phyloP scores from a whole-genome alignment of 1,284 basidiomycete genomes.

The Xerocomus nothofagi region DNA sequence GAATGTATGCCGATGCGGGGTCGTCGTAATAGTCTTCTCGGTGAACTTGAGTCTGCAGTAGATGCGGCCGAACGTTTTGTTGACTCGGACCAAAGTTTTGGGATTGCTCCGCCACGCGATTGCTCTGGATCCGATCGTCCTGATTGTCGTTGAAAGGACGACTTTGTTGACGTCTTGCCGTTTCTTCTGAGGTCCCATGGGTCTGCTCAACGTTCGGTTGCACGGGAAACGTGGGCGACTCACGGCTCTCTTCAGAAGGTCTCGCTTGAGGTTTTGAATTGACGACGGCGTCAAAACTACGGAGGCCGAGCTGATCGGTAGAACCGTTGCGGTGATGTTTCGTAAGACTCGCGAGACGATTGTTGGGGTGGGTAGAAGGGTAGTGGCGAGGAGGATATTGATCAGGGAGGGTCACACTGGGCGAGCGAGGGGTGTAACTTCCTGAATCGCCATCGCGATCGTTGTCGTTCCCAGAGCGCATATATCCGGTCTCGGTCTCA shows the following conservation, averaged over 20 bases:
- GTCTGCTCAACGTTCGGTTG: constrained; percentile 19
- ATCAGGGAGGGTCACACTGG: constrained; percentile 57
- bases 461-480: constrained; percentile 33
- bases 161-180: constrained; percentile 20
- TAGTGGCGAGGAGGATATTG: constrained; percentile 30
- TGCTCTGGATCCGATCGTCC: constrained; percentile 21
- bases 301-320: constrained; percentile 61
- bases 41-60: constrained; percentile 31
- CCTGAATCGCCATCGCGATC: constrained; percentile 34
- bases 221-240: constrained; percentile 18
- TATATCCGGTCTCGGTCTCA: constrained; percentile 41
- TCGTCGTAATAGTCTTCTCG: constrained; percentile 46
- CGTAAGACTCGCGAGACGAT: constrained; percentile 23
- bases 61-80: constrained; percentile 23
- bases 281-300: constrained; percentile 53
- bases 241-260: constrained; percentile 31
- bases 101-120: constrained; percentile 19
- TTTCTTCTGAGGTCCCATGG: constrained; percentile 12
- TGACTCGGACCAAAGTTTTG: constrained; percentile 13
- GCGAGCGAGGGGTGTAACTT: constrained; percentile 73
- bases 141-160: constrained; percentile 19
- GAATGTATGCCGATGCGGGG: constrained; percentile 55
- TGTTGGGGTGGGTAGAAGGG: constrained; percentile 17
- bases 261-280: constrained; percentile 44
- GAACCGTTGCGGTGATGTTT: constrained; percentile 44